These are phyloP conservation scores for Torrubiella hemipterigena DNA, from an alignment of 2,329 filamentous ascomycete genomes.

Conservation along the genomic window DNA sequence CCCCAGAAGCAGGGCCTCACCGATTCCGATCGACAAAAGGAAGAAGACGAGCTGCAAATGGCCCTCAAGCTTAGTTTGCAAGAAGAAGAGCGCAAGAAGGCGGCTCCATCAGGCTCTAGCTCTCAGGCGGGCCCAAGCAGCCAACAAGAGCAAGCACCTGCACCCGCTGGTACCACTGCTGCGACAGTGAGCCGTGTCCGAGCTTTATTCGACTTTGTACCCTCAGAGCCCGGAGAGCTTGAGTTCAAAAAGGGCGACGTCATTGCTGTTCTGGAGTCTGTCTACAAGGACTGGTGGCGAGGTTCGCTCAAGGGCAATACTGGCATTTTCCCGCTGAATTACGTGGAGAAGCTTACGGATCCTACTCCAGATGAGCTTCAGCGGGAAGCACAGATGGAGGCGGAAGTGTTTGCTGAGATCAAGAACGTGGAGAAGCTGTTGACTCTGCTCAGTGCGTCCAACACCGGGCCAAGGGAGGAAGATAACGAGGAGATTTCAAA, in stretches of 20 bases:
- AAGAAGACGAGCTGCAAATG: slow-evolving; percentile 96
- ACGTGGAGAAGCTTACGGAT: slow-evolving; percentile 93
- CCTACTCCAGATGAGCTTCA: slow-evolving; percentile 91
- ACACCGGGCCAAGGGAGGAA: slow-evolving; percentile 65
- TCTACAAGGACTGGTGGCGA: slow-evolving; percentile 99
- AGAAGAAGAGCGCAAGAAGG: slow-evolving; percentile 60
- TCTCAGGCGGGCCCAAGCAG: slow-evolving; percentile 22
- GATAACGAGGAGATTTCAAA: slow-evolving; percentile 97
- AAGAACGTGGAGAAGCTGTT: slow-evolving; percentile 60
- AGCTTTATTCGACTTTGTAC: slow-evolving; percentile 87
- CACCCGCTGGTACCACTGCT: slow-evolving; percentile 78
- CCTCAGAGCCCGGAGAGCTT: slow-evolving; percentile 85
- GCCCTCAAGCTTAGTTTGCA: slow-evolving; percentile 85
- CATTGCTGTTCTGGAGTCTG: slow-evolving; percentile 92
- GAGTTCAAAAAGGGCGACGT: slow-evolving; percentile 96
- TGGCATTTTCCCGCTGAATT: slow-evolving; percentile 96
- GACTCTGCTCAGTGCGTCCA: slow-evolving; percentile 80
- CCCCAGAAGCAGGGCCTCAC: slow-evolving; percentile 89
- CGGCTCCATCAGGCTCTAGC: slow-evolving; percentile 21
- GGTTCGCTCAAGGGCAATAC: slow-evolving; percentile 88
- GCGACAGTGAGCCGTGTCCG: slow-evolving; percentile 92
- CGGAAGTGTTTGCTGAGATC: slow-evolving; percentile 53
- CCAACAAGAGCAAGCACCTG: slow-evolving; percentile 31
- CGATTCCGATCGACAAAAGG: slow-evolving; percentile 79
- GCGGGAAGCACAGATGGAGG: slow-evolving; percentile 91